Conservation (phyloP, 2,329 filamentous ascomycete genomes). For the Cordyceps tenuipes region DNA sequence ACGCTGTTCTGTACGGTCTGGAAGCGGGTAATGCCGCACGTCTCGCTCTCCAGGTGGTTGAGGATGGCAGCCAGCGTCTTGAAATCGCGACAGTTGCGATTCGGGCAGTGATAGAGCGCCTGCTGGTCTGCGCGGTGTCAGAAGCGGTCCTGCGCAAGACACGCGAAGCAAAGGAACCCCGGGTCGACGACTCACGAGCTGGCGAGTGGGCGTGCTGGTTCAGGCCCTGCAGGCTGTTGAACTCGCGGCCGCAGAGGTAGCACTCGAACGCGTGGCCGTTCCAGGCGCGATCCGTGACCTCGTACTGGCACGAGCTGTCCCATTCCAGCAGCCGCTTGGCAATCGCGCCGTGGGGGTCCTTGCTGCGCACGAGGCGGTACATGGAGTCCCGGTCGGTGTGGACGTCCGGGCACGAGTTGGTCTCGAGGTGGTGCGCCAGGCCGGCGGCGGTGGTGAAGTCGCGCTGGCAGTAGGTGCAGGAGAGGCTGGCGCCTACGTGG, state of each 20-base stretch:
- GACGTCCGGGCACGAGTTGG: conserved; percentile 40
- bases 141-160: no score
- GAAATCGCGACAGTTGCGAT: conserved; percentile 29
- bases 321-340: conserved; percentile 44
- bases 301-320: conserved; percentile 25
- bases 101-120: conserved; percentile 32
- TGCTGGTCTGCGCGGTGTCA: conserved; percentile 24
- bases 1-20: conserved; percentile 24
- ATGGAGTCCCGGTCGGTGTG: conserved; percentile 40
- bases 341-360: conserved; percentile 40
- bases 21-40: conserved; percentile 30
- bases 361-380: conserved; percentile 33
- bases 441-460: conserved; percentile 43
- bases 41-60: conserved; percentile 38
- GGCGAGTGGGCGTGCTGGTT: conserved; percentile 48
- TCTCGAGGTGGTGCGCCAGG: conserved; percentile 48
- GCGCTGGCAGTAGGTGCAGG: conserved; percentile 46
- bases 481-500: conserved; percentile 37
- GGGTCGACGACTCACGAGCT: conserved; percentile 9
- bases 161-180: no score
- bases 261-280: conserved; percentile 30
- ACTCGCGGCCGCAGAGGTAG: conserved; percentile 39
- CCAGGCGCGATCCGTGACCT: conserved; percentile 32
- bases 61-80: conserved; percentile 30
- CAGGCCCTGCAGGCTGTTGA: conserved; percentile 27